These are phyloP conservation scores for Phytopythium sindhum DNA, from an alignment of 352 stramenopile species.

Conservation along the genomic window DNA sequence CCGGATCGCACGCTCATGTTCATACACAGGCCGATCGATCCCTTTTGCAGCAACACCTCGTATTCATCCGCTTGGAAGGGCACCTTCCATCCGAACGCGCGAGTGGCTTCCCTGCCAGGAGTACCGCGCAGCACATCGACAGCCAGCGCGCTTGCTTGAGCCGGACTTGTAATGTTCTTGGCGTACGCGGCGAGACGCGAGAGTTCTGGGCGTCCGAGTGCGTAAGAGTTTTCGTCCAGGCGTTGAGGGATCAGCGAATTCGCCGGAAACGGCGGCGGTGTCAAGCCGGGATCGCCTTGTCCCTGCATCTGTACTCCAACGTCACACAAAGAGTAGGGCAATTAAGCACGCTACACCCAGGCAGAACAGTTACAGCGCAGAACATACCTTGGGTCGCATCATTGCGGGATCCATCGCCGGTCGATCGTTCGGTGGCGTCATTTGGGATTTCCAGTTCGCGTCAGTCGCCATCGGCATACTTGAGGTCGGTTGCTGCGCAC, in stretches of 20 bases:
- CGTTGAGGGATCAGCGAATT: slow-evolving; percentile 58
- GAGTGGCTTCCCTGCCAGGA: slow-evolving; percentile 30
- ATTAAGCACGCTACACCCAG: not conserved
- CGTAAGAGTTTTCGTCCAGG: slow-evolving; percentile 60
- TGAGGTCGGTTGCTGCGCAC: not conserved
- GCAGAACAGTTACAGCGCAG: not conserved
- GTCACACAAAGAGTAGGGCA: not conserved
- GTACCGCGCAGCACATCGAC: slow-evolving; percentile 64
- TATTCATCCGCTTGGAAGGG: slow-evolving; percentile 73
- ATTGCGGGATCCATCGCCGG: not conserved
- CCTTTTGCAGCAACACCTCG: slow-evolving; percentile 85
- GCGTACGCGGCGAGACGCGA: slow-evolving; percentile 49
- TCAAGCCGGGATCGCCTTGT: slow-evolving; percentile 40
- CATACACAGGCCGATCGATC: slow-evolving; percentile 85
- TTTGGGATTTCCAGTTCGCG: slow-evolving; percentile 26
- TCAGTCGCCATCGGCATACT: slow-evolving; percentile 7
- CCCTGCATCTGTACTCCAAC: not conserved
- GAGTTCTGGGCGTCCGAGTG: slow-evolving; percentile 42
- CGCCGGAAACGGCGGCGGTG: slow-evolving; percentile 50
- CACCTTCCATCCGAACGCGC: slow-evolving; percentile 64
- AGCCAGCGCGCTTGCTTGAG: slow-evolving; percentile 64
- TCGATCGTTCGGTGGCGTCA: not conserved
- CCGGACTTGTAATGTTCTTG: slow-evolving; percentile 55
- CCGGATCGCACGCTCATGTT: slow-evolving; percentile 87
- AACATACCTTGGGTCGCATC: slow-evolving; percentile 6